A percentile compares a stretch with the other conserved stretches of the same genome.
Evolutionary conservation across 345 rosid species (phyloP).

Genomic region (Chamaenerion angustifolium): DNA sequence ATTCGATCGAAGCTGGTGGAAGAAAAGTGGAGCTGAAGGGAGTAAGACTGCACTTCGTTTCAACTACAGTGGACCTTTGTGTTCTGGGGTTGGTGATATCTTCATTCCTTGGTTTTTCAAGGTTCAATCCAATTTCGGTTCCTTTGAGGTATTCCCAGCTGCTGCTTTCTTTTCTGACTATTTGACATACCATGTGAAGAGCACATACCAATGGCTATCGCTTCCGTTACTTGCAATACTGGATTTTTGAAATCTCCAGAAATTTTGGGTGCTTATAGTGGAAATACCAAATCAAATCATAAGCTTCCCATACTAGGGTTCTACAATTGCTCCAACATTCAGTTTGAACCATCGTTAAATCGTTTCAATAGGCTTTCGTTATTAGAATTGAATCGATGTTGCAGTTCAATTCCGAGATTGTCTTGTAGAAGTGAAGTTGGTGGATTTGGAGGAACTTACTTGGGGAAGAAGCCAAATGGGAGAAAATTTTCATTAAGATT

Average conservation of each 20-base stretch:
- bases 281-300: slow-evolving; percentile 18
- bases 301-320: slow-evolving; percentile 12
- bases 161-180: neutral
- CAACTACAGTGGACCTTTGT: no score
- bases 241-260: slow-evolving; percentile 23
- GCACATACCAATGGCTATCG: slow-evolving; percentile 30
- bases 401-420: slow-evolving; percentile 21
- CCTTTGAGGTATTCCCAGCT: neutral
- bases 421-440: slow-evolving; percentile 28
- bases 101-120: neutral
- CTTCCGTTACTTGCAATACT: slow-evolving; percentile 39
- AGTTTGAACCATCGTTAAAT: slow-evolving; percentile 17
- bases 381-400: slow-evolving; percentile 17
- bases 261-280: slow-evolving; percentile 12
- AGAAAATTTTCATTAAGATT: slow-evolving; percentile 46
- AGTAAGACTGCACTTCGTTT: no score
- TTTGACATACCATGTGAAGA: neutral
- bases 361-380: slow-evolving; percentile 15
- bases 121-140: neutral
- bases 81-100: no score
- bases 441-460: slow-evolving; percentile 19
- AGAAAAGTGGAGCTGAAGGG: no score
- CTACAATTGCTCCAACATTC: slow-evolving; percentile 13
- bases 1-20: no score
- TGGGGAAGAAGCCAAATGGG: slow-evolving; percentile 16